Evolutionary conservation across 208 protist genomes (phyloP), one percentile per base, ranked within the genome.

Genomic region (Trypanosoma lewisi): DNA sequence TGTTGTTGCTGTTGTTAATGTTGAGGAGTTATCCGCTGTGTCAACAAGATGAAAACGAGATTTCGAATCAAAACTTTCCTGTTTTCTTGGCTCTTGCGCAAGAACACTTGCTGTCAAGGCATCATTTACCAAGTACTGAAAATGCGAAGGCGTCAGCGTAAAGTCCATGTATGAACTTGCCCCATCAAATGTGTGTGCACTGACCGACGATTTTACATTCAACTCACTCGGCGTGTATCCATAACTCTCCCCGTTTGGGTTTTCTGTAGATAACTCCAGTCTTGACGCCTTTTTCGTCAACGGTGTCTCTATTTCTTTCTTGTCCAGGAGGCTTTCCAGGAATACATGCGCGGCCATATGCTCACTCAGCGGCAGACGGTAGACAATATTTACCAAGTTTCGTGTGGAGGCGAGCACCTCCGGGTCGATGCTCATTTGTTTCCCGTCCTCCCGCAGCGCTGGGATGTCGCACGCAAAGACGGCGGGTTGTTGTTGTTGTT

Each of bases 321-420:
- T 61, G 31, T 60, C 72, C 36, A 86, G 30, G 7, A 93, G 55
- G 16, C 79, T 77, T 51, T 93, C 83, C 5, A 93, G 28, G 41
- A 89, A 90, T 0, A 82, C 81, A 25, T 84, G 62, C 0, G 75
- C 81, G 4, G 83, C 73, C 7, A 73, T 62, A 52, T 87, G 80
- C 60, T 87, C 78, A 53, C 17, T 60, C 9, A 48, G n/a, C 14
- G 87, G 75, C 28, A 93, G 72, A 34, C 78, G 76, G n/a, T 53
- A 44, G 23, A 90, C 66, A 31, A 83, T 53, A 23, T 70, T 63
- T 25, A 77, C 51, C 0, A 88, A 30, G 14, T 76, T 65, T 42
- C 66, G 59, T 47, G 63, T 45, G 17, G 55, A 63, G 14, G 52
- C 5, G 30, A 44, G 42, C 42, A 37, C 12, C 6, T 61, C 63